phyloP scores from a whole-genome alignment of 129 eudicot species.

The sunflower (Helianthus annuus) region HanXRQr2.0-SUNRISE NC_035441.2:5421531-5422030 shows the following conservation, averaged over 20 bases:
- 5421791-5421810: slow-evolving; percentile 73
- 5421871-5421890: not conserved
- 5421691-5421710: not conserved
- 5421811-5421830: slow-evolving; percentile 71
- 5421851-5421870: not conserved
- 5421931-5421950: slow-evolving; percentile 49
- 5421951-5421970: slow-evolving; percentile 99
- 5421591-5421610: not conserved
- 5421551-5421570: not conserved
- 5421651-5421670: not conserved
- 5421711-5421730: slow-evolving; percentile 2
- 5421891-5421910: not conserved
- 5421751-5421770: slow-evolving; percentile 94
- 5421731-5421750: not conserved
- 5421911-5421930: not conserved
- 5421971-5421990: slow-evolving; percentile 94
- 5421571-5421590: not conserved
- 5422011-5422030: slow-evolving; percentile 95
- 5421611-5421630: not conserved
- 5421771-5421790: slow-evolving; percentile 95
- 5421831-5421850: not conserved
- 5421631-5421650: not conserved
- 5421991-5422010: slow-evolving; percentile 93
- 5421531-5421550: too few species aligned
- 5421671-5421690: slow-evolving; percentile 3